These are phyloP conservation scores for Coccomyxa sp. DNA, from an alignment of 139 green algal species.

Conservation along the genomic window DNA sequence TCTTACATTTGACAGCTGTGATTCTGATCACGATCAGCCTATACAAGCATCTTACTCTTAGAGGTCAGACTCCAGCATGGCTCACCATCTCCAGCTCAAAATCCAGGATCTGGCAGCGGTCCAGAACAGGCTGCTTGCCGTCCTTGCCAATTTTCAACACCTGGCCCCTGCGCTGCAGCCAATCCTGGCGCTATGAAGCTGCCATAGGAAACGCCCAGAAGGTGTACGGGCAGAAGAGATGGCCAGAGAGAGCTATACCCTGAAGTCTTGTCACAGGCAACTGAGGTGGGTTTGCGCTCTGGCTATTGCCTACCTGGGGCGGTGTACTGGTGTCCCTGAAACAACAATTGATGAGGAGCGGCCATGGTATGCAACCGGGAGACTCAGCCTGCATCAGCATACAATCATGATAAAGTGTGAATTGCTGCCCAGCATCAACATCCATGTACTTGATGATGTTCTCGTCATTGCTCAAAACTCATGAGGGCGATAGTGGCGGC, in stretches of 20 bases:
- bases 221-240: too few relatives aligned
- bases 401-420: not conserved
- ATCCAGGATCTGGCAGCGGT: constrained; percentile 60
- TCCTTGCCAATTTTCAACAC: constrained; percentile 9
- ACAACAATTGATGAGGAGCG: constrained; percentile 83
- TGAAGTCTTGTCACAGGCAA: too few relatives aligned
- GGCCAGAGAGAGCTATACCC: too few relatives aligned
- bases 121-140: constrained; percentile 25
- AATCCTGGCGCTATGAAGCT: not conserved
- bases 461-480: not conserved
- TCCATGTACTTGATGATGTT: too few relatives aligned
- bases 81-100: constrained; percentile 93
- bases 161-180: constrained; percentile 35
- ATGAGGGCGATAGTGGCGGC: not conserved
- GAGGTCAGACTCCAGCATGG: not conserved
- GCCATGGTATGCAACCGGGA: constrained; percentile 93
- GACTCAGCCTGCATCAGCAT: constrained; percentile 59
- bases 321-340: constrained; percentile 64
- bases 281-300: too few relatives aligned
- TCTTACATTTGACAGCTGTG: too few relatives aligned
- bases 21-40: too few relatives aligned
- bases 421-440: not conserved
- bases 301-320: constrained; percentile 69
- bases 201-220: too few relatives aligned
- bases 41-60: too few relatives aligned